Evolutionary conservation across 768 basidiomycete genomes (phyloP).

Genomic region (Suillus fuscotomentosus): DNA sequence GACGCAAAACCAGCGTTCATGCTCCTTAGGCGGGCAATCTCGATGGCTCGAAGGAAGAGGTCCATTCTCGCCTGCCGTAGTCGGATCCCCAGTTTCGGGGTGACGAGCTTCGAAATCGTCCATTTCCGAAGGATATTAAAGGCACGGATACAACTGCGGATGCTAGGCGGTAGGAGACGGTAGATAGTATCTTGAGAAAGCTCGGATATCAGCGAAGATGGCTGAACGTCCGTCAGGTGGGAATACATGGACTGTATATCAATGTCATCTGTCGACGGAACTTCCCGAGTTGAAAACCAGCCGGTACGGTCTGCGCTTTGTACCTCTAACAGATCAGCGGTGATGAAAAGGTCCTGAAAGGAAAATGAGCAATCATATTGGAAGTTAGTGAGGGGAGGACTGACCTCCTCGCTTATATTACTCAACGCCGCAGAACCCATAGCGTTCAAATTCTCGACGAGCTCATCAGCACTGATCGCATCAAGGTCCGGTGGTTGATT

Average conservation of each 20-base stretch:
- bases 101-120: constrained; percentile 68
- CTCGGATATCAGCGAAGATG: constrained; percentile 71
- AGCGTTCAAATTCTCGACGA: constrained; percentile 76
- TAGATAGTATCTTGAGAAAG: constrained; percentile 68
- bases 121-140: constrained; percentile 78
- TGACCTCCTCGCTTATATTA: constrained; percentile 76
- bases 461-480: constrained; percentile 58
- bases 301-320: constrained; percentile 78
- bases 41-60: constrained; percentile 65
- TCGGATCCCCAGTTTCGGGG: constrained; percentile 60
- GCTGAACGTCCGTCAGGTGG: constrained; percentile 69
- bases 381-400: constrained; percentile 9
- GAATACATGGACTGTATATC: constrained; percentile 81
- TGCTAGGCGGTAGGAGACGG: constrained; percentile 69
- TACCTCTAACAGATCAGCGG: constrained; percentile 77
- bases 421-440: constrained; percentile 75
- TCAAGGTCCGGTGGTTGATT: constrained; percentile 62
- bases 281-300: constrained; percentile 69
- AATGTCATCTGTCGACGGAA: constrained; percentile 52
- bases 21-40: constrained; percentile 66
- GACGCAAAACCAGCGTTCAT: constrained; percentile 37
- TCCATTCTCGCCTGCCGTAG: constrained; percentile 74
- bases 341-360: constrained; percentile 69
- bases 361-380: background rate
- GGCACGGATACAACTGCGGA: constrained; percentile 76